Evolutionary conservation across 164 flowering plant genomes (phyloP), one percentile per base, ranked within the genome.

Genomic region (Brasenia schreberi): DNA sequence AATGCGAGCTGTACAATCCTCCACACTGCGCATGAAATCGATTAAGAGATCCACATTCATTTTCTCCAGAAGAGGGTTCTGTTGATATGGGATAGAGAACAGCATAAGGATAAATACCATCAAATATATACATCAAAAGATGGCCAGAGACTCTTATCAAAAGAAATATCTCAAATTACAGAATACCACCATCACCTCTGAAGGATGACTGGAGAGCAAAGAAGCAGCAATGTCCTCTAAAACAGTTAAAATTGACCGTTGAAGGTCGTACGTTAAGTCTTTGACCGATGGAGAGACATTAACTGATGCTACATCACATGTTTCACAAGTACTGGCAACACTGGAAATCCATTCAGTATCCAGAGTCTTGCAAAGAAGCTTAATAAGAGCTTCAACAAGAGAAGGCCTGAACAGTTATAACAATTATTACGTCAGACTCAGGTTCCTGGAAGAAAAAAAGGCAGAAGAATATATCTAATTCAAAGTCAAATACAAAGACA

Each of bases 301-400:
- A 84, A 69, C 69, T 62, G 82, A 75, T 65, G 79, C 74, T 71
- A 71, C 71, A 18, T 53, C 19, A 62, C n/a, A 58, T 27, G 62
- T 71, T 39, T 76, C 73, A 70, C 76, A 72, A 6, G 68, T 71
- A 7, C 65, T 71, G 63, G 70, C 66, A 70, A 64, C 63, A 27
- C 68, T 66, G 61, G 53, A 44, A 19, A 78, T 65, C 89, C 83
- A 81, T n/a, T 81, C 78, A 58, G 77, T 66, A 0, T 72, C 72
- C 64, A 85, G 81, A 12, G 74, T 27, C 68, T 76, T 66, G 6
- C 66, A 59, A 44, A 94, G 87, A 71, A 87, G 93, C 77, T 78
- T 71, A 77, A 85, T 84, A 52, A 94, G 79, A 11, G 90, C 84
- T 65, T 80, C 82, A 17, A 87, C n/a, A 63, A 94, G 81, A 65